Base-by-base conservation (phyloP, 345 rosid species). In the Kernera saxatilis region DNA sequence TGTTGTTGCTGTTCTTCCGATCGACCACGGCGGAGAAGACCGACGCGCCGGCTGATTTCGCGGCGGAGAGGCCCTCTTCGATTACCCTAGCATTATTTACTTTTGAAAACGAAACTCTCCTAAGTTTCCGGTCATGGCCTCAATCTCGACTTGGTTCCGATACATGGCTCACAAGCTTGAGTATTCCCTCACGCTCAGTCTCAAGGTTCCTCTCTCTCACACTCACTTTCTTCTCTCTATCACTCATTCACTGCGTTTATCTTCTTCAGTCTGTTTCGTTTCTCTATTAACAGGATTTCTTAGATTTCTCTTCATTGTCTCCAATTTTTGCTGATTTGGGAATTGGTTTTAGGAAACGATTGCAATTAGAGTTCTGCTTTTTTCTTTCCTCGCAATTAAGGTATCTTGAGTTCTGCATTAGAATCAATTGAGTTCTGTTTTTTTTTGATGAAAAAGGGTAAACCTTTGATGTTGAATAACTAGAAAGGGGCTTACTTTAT, bases 61-160 rank as follows among this genome's bases (percentile, higher is more conserved):
- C 71, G 63, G 64, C 64, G 69, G 66, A 75, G 48, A 52, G 23
- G 56, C 58, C 52, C 27, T n/a, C 21, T 60, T 52, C 40, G 1
- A 6, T 43, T n/a, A 25, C 27, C 12, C 5, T 19, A 22, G 23
- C 41, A 23, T 18, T 18, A 30, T 37, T 36, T 11, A 2, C 1
- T 26, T 13, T 51, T 18, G 9, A n/a, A 68, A 23, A 23, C 33
- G 45, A 69, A 19, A 10, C 22, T 22, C 23, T 11, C 22, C 0
- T 2, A n/a, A 25, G 26, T 35, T 75, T 53, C 17, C n/a, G 64
- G 66, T 62, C 74, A 93, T 93, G 98, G 86, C 81, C 77, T 85
- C 93, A 62, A 70, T 83, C 43, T 70, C 91, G 73, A 90, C 96
- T 36, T 90, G 93, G 96, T 69, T 74, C 57, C 85, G 97, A 50